A percentile compares a stretch with the other conserved stretches of the same genome.
Evolutionary conservation across 257 asterid species (phyloP).

Genomic region (Linaria vulgaris): DNA sequence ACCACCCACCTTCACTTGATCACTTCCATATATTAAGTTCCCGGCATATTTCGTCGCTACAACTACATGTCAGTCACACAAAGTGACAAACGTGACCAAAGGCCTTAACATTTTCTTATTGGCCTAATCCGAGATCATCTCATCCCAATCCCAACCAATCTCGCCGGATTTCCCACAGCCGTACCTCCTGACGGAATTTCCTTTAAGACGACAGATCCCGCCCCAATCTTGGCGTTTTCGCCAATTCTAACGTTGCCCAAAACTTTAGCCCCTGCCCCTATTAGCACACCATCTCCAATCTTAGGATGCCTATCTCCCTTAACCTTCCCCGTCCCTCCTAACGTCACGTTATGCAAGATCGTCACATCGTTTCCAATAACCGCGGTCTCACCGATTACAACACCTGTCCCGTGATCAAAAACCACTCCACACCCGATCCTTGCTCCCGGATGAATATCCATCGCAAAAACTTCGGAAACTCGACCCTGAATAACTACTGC

Average conservation of each 20-base stretch:
- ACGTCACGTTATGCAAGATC: constrained; percentile 70
- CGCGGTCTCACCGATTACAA: constrained; percentile 85
- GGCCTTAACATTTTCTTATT: background rate
- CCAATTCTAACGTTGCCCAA: constrained; percentile 68
- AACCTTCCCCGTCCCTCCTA: constrained; percentile 84
- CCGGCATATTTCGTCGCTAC: no score
- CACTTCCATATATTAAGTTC: no score
- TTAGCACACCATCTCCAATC: constrained; percentile 72
- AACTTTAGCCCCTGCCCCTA: constrained; percentile 73
- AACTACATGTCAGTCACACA: no score
- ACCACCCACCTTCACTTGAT: no score
- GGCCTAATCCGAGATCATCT: constrained; percentile 12
- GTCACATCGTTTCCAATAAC: constrained; percentile 75
- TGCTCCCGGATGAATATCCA: constrained; percentile 60
- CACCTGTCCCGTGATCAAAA: constrained; percentile 73
- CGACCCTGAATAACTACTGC: constrained; percentile 44
- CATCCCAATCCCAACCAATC: constrained; percentile 47
- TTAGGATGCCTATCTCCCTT: constrained; percentile 81
- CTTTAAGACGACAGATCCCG: constrained; percentile 70
- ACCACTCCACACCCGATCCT: constrained; percentile 44
- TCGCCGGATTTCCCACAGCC: constrained; percentile 82
- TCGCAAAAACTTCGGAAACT: constrained; percentile 51
- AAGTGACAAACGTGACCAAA: no score
- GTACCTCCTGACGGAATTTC: constrained; percentile 59
- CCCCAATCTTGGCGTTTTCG: constrained; percentile 60